phyloP scores from a whole-genome alignment of 192 early-diverging fungal genomes.

The Oehlia diaphana region DNA sequence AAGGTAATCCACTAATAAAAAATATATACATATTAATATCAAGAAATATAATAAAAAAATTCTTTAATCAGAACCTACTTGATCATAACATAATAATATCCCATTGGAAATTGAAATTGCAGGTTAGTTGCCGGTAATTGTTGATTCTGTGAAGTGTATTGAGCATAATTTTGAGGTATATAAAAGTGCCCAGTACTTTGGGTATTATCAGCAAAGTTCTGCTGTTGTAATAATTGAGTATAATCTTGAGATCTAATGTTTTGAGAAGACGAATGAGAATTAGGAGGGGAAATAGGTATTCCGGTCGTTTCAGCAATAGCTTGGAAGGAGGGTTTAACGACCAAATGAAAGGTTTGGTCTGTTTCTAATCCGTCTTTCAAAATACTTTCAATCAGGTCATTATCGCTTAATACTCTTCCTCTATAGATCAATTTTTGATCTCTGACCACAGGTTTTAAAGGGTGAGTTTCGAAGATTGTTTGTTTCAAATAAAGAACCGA shows the following conservation, averaged over 20 bases:
- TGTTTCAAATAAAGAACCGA: conserved; percentile 26
- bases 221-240: not conserved
- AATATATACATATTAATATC: not conserved
- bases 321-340: conserved; percentile 27
- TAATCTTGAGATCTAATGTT: not conserved
- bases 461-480: conserved; percentile 17
- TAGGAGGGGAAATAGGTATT: conserved; percentile 1
- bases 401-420: conserved; percentile 26
- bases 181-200: not conserved
- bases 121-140: not conserved
- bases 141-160: not conserved
- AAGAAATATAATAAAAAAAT: not conserved
- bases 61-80: conserved; percentile 9
- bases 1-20: conserved; percentile 43
- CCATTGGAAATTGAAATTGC: not conserved
- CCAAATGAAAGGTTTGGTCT: conserved; percentile 31
- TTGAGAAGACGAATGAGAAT: not conserved
- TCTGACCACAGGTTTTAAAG: conserved; percentile 13
- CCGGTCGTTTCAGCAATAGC: conserved; percentile 2
- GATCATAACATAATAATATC: conserved; percentile 29
- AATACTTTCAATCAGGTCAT: conserved; percentile 11
- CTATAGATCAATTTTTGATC: conserved; percentile 32
- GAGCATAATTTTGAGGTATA: not conserved
- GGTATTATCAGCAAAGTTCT: not conserved
- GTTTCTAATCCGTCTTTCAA: conserved; percentile 17